Evolutionary conservation across 148 eudicot species (phyloP), one percentile per base, ranked within the genome.

Genomic region (Hydrangea macrophylla): DNA sequence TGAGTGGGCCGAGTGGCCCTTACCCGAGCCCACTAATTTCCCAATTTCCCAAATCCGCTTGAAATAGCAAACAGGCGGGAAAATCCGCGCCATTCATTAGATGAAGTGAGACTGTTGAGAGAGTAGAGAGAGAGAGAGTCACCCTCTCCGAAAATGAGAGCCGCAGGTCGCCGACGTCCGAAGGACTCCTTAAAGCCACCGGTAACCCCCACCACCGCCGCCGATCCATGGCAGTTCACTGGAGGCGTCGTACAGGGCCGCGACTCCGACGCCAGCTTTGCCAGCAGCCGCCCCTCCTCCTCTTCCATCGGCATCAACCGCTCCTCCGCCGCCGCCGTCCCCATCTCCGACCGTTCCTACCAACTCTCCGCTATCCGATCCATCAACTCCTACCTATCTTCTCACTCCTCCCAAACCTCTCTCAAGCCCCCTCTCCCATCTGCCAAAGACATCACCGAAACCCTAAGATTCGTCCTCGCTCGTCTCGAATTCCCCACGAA

Each of bases 191-290:
- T 65, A 39, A 73, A 73, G 9, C 82, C 63, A 22, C 85, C 85
- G 10, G 78, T 80, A 7, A 75, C 85, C 1, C 79, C 82, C 40
- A 63, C 70, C 69, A 42, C 69, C 73, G 7, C 59, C 53, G 64
- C 44, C 33, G 81, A 79, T 36, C 81, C 79, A 26, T 78, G 79
- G 77, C 83, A 70, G 54, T 59, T 45, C 63, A 20, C 66, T 11
- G 33, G 74, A 39, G 67, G 33, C 65, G 7, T 64, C 65, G 7
- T 64, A 4, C 11, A 24, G 51, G 58, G 68, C 64, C 85, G 90
- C 36, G 92, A 93, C 71, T 90, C 96, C 73, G 98, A 93, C 75
- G 90, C 80, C 51, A 84, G 90, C 63, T 79, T 87, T 80, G 70
- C 85, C 83, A 83, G 88, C 77, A 78, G 85, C 72, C 97, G 89